Conservation (phyloP, 805 yeast genomes). For the Ogataea methylovora region DNA sequence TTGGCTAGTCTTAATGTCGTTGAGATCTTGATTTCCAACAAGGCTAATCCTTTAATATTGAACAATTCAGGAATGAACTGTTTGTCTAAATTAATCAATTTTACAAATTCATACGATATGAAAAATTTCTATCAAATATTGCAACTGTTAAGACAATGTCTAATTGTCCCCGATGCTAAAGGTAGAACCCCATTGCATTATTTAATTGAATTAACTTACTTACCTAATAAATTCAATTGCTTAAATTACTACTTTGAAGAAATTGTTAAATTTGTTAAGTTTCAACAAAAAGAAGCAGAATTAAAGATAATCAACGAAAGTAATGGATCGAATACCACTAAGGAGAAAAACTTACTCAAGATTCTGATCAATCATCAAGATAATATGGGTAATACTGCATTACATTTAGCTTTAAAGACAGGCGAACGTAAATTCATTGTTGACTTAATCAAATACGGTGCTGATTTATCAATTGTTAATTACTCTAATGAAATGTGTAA, state of each 20-base stretch:
- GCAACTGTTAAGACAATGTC: slow-evolving; percentile 54
- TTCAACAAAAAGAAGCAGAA: slow-evolving; percentile 24
- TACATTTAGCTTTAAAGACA: slow-evolving; percentile 65
- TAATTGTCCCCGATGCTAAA: slow-evolving; percentile 63
- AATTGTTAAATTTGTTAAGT: slow-evolving; percentile 20
- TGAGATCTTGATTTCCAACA: slow-evolving; percentile 45
- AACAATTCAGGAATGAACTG: slow-evolving; percentile 61
- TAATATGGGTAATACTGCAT: slow-evolving; percentile 74
- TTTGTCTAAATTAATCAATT: slow-evolving; percentile 58
- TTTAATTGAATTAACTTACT: slow-evolving; percentile 41
- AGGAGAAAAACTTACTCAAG: slow-evolving; percentile 38
- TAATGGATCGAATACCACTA: slow-evolving; percentile 7
- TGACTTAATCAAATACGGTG: slow-evolving; percentile 39
- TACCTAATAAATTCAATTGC: slow-evolving; percentile 38
- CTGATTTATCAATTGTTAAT: slow-evolving; percentile 21
- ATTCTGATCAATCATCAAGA: slow-evolving; percentile 72
- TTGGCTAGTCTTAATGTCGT: slow-evolving; percentile 61
- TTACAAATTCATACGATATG: slow-evolving; percentile 65
- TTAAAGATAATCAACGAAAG: slow-evolving; percentile 3
- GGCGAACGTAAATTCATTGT: slow-evolving; percentile 39
- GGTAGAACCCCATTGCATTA: slow-evolving; percentile 74
- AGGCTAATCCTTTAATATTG: slow-evolving; percentile 51
- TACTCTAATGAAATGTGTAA: slow-evolving; percentile 11
- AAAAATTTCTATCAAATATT: slow-evolving; percentile 51
- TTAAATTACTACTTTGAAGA: slow-evolving; percentile 45